Evolutionary conservation across 148 eudicot species (phyloP).

Genomic region (Arbutus unedo): DNA sequence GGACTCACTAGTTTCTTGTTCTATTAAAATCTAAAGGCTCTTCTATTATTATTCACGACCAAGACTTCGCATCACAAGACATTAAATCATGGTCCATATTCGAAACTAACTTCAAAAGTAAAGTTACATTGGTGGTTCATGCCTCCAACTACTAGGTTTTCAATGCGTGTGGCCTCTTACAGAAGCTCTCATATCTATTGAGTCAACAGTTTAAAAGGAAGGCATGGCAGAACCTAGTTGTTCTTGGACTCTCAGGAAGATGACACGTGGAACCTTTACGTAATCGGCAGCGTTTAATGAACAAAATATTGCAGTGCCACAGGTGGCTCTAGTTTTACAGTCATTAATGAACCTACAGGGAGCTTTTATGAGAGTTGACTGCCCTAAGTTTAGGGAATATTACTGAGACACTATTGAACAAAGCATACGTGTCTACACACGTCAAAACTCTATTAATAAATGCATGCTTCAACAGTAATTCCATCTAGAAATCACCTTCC

Average conservation of each 20-base stretch:
- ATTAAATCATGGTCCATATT: not conserved
- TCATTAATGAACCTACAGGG: too few relatives aligned
- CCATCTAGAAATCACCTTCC: too few relatives aligned
- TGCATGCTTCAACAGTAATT: not conserved
- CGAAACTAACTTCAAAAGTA: not conserved
- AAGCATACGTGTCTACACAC: not conserved
- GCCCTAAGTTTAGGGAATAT: too few relatives aligned
- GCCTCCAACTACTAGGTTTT: not conserved
- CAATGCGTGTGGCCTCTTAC: not conserved
- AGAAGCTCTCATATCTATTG: not conserved
- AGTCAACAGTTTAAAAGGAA: not conserved
- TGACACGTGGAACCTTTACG: not conserved
- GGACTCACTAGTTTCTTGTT: not conserved
- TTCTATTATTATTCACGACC: not conserved
- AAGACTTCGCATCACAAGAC: not conserved
- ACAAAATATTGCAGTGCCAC: too few relatives aligned
- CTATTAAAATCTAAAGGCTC: not conserved
- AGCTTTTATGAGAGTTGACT: too few relatives aligned
- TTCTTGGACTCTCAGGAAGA: not conserved
- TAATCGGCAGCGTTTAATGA: too few relatives aligned
- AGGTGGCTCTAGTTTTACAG: too few relatives aligned
- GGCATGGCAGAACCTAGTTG: not conserved
- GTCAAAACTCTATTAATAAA: not conserved
- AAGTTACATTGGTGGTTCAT: not conserved
- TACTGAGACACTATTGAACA: too few relatives aligned